Evolutionary conservation across 1,284 basidiomycete species (phyloP), one percentile per base, ranked within the genome.

Genomic region (Bjerkandera adusta): DNA sequence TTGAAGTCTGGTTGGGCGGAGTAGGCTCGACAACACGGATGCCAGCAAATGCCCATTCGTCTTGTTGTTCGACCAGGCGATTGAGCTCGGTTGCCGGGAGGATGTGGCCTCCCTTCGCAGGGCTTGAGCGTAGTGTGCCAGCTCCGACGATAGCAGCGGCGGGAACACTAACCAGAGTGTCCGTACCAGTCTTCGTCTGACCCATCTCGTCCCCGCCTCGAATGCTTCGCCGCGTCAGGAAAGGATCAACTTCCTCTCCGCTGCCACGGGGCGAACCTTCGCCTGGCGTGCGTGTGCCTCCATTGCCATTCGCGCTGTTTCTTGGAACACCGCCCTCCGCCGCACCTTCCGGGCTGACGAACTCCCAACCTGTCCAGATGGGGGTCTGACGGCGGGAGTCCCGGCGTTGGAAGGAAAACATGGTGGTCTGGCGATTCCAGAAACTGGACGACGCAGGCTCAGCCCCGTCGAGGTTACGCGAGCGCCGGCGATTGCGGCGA

Each of bases 241-340:
- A 83, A 0, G 83, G 70, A 54, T 84, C 81, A 2, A 62, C 67
- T 61, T 85, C 83, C 57, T 83, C 83, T 5, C 83, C 84, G 45
- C 80, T 85, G 21, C 73, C 73, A 11, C 82, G 70, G 1, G 83
- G 81, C 15, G 79, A 80, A 34, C 81, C 80, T 59, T 84, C 77
- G 25, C 78, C 83, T n/a, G 75, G 71, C 1, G 67, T 60, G 21
- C n/a, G n/a, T 33, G 46, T 10, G 46, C 13, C 30, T 32, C 15
- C 29, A 13, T 25, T 29, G 24, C 43, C 40, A 15, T 18, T n/a
- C 15, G 68, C 26, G 8, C 50, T 38, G 26, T 45, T 51, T 18
- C 32, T 35, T 13, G 32, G 25, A n/a, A 42, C 36, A 12, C 39
- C 45, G 29, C 47, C 47, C 10, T 50, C 48, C 22, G 67, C 71